These are phyloP conservation scores for Penicillium capsulatum DNA, from an alignment of 2,329 filamentous ascomycete genomes.

Conservation along the genomic window DNA sequence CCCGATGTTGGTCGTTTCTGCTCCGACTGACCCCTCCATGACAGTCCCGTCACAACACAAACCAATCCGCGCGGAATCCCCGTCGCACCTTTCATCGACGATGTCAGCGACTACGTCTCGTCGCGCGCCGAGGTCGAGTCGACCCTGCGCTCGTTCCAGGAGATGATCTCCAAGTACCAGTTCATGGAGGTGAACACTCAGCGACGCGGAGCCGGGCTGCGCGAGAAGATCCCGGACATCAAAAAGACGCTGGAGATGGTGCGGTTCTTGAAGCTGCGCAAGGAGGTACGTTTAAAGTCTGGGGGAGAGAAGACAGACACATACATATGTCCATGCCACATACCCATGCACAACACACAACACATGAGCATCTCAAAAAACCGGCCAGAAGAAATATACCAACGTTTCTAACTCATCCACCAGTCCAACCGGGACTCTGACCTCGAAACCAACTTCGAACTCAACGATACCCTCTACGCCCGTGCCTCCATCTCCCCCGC, in stretches of 20 bases:
- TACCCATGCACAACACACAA: too few species aligned
- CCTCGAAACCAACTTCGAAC: slow-evolving; percentile 88
- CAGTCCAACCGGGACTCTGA: slow-evolving; percentile 45
- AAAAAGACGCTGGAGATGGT: slow-evolving; percentile 93
- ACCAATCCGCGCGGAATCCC: slow-evolving; percentile 47
- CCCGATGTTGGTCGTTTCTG: too few species aligned
- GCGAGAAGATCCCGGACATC: slow-evolving; percentile 96
- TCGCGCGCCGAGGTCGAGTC: slow-evolving; percentile 44
- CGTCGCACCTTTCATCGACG: slow-evolving; percentile 45
- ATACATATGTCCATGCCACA: too few species aligned
- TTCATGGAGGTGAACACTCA: slow-evolving; percentile 98
- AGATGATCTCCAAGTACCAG: slow-evolving; percentile 81
- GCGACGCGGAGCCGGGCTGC: slow-evolving; percentile 71
- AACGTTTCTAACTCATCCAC: too few species aligned
- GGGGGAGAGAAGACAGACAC: too few species aligned
- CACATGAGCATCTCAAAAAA: too few species aligned
- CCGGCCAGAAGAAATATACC: too few species aligned
- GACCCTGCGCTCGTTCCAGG: slow-evolving; percentile 46
- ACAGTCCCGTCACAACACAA: slow-evolving; percentile 25
- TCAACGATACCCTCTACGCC: slow-evolving; percentile 93
- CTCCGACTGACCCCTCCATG: slow-evolving; percentile 19
- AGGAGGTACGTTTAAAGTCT: slow-evolving; percentile 64
- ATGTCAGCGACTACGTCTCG: slow-evolving; percentile 46
- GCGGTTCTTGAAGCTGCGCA: slow-evolving; percentile 71
- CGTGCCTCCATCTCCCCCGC: slow-evolving; percentile 78